Percentiles rank a stretch among this genome's conserved stretches.
These are phyloP conservation scores for Cercophora sp. DNA, from an alignment of 495 filamentous ascomycete genomes.

Conservation along the genomic window DNA sequence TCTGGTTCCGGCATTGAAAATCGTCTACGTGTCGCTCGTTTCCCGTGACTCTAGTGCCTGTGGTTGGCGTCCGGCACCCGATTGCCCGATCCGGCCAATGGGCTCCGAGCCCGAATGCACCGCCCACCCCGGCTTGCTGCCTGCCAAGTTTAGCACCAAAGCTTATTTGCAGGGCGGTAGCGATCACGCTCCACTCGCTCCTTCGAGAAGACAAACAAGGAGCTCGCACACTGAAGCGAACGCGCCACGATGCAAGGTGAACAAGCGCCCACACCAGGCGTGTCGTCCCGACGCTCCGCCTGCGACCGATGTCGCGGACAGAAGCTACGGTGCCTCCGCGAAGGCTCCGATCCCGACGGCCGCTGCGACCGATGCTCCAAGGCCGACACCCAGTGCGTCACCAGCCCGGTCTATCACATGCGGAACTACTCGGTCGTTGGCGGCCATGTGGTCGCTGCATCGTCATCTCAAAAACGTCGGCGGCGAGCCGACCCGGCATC, in stretches of 20 bases:
- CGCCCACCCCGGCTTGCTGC: too few species aligned
- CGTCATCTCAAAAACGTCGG: not conserved
- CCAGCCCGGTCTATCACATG: constrained; percentile 17
- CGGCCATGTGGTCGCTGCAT: not conserved
- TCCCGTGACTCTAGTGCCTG: too few species aligned
- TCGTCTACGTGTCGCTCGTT: too few species aligned
- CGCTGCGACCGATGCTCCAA: constrained; percentile 20
- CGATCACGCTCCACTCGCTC: too few species aligned
- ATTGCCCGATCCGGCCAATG: too few species aligned
- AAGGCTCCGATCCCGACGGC: constrained; percentile 9
- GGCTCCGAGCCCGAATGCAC: too few species aligned
- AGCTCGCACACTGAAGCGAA: too few species aligned
- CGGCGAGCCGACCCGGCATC: not conserved
- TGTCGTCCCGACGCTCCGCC: constrained; percentile 34
- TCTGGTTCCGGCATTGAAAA: too few species aligned
- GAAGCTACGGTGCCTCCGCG: constrained; percentile 38
- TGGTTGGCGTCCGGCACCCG: too few species aligned
- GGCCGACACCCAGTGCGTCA: constrained; percentile 16
- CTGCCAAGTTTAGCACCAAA: too few species aligned
- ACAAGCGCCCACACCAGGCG: not conserved
- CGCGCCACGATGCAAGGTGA: not conserved
- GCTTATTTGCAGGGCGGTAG: too few species aligned
- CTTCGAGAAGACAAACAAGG: too few species aligned
- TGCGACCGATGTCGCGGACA: constrained; percentile 43
- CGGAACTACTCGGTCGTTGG: constrained; percentile 3